Evolutionary conservation across 2,329 filamentous ascomycete genomes (phyloP).

Genomic region (Didymella sp.): DNA sequence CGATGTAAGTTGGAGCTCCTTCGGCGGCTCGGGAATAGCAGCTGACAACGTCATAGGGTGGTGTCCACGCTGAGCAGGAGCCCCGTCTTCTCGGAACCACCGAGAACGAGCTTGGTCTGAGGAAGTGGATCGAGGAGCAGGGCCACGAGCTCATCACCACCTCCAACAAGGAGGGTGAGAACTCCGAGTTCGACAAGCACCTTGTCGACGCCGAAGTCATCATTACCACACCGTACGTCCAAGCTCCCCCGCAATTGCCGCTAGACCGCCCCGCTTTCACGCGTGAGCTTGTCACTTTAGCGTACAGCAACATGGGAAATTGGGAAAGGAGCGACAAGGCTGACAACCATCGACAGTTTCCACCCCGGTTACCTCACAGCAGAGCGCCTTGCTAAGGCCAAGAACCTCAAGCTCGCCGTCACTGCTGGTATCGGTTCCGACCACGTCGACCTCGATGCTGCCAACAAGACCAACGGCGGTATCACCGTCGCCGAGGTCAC

Average conservation of each 20-base stretch:
- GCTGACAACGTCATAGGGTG: slow-evolving; percentile 60
- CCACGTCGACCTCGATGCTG: slow-evolving; percentile 95
- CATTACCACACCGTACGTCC: slow-evolving; percentile 89
- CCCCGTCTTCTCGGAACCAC: slow-evolving; percentile 91
- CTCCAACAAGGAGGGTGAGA: slow-evolving; percentile 94
- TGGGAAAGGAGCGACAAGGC: slow-evolving; percentile 8
- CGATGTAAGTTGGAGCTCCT: slow-evolving; percentile 68
- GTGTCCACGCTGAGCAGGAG: slow-evolving; percentile 86
- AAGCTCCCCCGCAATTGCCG: slow-evolving; percentile 41
- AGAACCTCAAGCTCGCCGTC: slow-evolving; percentile 97
- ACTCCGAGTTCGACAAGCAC: slow-evolving; percentile 93
- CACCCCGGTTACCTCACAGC: slow-evolving; percentile 97
- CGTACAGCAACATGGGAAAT: slow-evolving; percentile 2
- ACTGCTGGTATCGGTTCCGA: slow-evolving; percentile 98
- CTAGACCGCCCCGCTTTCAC: slow-evolving; percentile 40
- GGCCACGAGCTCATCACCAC: slow-evolving; percentile 97
- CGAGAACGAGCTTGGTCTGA: slow-evolving; percentile 96
- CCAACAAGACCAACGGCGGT: slow-evolving; percentile 98
- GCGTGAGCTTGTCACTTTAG: slow-evolving; percentile 18
- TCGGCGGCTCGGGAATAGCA: slow-evolving; percentile 16
- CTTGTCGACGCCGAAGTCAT: slow-evolving; percentile 97
- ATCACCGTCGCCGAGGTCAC: slow-evolving; percentile 98
- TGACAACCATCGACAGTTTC: slow-evolving; percentile 67
- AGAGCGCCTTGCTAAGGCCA: slow-evolving; percentile 94
- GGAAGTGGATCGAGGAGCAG: slow-evolving; percentile 97